A percentile compares a stretch with the other conserved stretches of the same genome.
Evolutionary conservation across 1,139 yeast species (phyloP).

Genomic region (Geotrichum europaeum): DNA sequence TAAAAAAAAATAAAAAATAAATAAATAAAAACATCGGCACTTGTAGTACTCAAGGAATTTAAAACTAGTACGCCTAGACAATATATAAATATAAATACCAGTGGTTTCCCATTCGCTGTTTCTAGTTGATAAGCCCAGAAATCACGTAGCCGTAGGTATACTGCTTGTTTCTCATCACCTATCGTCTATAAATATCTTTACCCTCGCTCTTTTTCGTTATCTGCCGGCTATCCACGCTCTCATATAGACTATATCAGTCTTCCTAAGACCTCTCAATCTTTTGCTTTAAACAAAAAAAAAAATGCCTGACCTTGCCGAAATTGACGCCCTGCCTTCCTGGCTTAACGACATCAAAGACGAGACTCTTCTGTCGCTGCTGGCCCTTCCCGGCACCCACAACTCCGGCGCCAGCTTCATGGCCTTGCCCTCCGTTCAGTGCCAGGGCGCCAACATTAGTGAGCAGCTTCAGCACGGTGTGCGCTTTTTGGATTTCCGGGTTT

Average conservation of each 20-base stretch:
- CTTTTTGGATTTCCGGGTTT: conserved; percentile 62
- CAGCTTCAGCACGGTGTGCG: conserved; percentile 70
- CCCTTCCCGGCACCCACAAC: conserved; percentile 78
- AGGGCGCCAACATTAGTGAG: conserved; percentile 51
- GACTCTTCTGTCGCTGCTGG: conserved; percentile 46
- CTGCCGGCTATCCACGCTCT: not conserved
- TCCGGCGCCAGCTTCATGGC: conserved; percentile 63
- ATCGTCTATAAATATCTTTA: not conserved
- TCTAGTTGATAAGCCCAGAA: not conserved
- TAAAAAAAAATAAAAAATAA: not conserved
- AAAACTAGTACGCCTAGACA: not conserved
- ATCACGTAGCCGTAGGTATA: not conserved
- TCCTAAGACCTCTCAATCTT: not conserved
- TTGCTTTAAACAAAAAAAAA: not conserved
- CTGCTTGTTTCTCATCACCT: not conserved
- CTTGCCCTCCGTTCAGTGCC: conserved; percentile 74
- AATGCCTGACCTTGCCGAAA: conserved; percentile 15
- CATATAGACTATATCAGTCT: not conserved
- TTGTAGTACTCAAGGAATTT: not conserved
- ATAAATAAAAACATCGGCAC: not conserved
- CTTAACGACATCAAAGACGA: conserved; percentile 51
- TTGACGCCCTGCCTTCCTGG: conserved; percentile 40
- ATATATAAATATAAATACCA: not conserved
- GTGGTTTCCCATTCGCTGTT: not conserved
- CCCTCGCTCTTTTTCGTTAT: not conserved